Percentiles rank a stretch among this genome's conserved stretches.
These are phyloP conservation scores for Baorangia bicolor DNA, from an alignment of 768 basidiomycete species.

Conservation along the genomic window DNA sequence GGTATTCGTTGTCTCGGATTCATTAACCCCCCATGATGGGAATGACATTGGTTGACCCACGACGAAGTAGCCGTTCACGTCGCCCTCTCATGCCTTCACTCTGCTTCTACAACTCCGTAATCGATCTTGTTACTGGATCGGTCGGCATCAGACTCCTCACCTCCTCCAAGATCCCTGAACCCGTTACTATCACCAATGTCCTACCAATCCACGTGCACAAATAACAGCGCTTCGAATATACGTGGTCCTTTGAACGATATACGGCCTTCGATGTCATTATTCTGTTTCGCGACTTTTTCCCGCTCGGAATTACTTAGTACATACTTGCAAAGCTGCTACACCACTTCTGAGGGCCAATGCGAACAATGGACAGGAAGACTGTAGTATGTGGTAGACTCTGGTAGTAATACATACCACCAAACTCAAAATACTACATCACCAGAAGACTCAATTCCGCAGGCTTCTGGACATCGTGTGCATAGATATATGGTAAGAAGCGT, in stretches of 20 bases:
- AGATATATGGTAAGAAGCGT: no score
- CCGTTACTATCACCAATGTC: not conserved
- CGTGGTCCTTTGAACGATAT: not conserved
- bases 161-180: no score
- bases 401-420: no score
- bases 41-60: not conserved
- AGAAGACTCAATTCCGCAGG: not conserved
- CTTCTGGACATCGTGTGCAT: no score
- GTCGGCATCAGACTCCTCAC: not conserved
- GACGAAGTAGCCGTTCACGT: not conserved
- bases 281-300: no score
- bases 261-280: not conserved
- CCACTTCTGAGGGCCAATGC: no score
- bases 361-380: no score
- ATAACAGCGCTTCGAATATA: not conserved
- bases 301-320: no score
- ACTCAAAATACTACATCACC: no score
- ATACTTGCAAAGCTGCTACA: no score
- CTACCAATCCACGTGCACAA: not conserved
- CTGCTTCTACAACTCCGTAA: not conserved
- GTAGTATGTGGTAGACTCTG: no score
- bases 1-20: not conserved
- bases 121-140: not conserved
- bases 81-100: not conserved
- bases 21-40: no score